A percentile compares a stretch with the other conserved stretches of the same genome.
These are phyloP conservation scores for Naganishia onofrii DNA, from an alignment of 768 basidiomycete species.

Conservation along the genomic window DNA sequence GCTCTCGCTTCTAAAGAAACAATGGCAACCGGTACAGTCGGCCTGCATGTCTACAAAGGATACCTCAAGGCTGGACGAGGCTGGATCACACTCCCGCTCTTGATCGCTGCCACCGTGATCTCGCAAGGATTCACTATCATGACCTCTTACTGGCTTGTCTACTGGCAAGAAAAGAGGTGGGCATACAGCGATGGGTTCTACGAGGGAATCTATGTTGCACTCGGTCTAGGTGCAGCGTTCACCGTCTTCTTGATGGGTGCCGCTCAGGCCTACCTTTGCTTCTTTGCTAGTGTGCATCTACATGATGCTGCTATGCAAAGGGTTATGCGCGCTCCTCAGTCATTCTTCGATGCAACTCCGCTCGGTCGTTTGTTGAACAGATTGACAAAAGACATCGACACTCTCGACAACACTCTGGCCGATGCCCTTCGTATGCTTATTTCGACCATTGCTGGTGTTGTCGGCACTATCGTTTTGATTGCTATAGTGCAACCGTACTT, in stretches of 20 bases:
- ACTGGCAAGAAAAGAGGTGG: slow-evolving; percentile 72
- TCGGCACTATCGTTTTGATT: slow-evolving; percentile 75
- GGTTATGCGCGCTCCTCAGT: slow-evolving; percentile 76
- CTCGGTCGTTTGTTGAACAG: slow-evolving; percentile 51
- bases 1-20: slow-evolving; percentile 79
- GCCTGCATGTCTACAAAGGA: slow-evolving; percentile 54
- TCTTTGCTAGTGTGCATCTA: slow-evolving; percentile 69
- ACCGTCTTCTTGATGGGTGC: slow-evolving; percentile 67
- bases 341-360: slow-evolving; percentile 72
- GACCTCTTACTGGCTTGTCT: slow-evolving; percentile 66
- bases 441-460: slow-evolving; percentile 62
- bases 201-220: slow-evolving; percentile 77
- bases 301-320: slow-evolving; percentile 54
- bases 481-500: slow-evolving; percentile 72
- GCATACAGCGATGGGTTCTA: slow-evolving; percentile 57
- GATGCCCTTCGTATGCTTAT: slow-evolving; percentile 55
- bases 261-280: slow-evolving; percentile 63
- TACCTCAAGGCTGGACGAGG: slow-evolving; percentile 74
- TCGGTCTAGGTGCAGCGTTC: slow-evolving; percentile 70
- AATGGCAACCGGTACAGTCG: slow-evolving; percentile 71
- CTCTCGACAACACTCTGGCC: slow-evolving; percentile 48
- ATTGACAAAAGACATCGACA: slow-evolving; percentile 51
- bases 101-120: slow-evolving; percentile 63
- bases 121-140: slow-evolving; percentile 71
- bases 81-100: slow-evolving; percentile 62